Evolutionary conservation across 2,329 filamentous ascomycete species (phyloP).

Genomic region (Tolypocladium guangdongense): DNA sequence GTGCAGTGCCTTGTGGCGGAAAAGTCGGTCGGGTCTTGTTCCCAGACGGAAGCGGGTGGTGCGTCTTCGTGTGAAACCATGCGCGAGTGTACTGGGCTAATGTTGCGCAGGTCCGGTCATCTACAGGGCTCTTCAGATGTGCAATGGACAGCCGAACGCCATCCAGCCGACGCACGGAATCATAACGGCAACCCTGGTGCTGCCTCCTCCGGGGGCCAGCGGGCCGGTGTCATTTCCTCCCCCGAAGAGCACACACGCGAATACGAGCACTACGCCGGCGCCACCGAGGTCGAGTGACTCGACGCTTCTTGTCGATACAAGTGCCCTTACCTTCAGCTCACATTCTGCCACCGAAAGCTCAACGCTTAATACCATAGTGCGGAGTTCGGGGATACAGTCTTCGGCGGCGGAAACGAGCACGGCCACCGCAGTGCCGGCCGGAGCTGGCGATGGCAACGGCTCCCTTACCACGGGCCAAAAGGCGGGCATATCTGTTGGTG

Average conservation of each 20-base stretch:
- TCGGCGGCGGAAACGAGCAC: constrained; percentile 2
- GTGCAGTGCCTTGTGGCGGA: constrained; percentile 55
- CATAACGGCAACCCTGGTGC: constrained; percentile 45
- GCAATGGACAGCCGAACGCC: constrained; percentile 36
- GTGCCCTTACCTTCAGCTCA: neutral
- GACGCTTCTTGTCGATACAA: constrained; percentile 4
- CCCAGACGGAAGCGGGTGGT: constrained; percentile 28
- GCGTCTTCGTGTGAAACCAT: constrained; percentile 6
- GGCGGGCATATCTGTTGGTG: constrained; percentile 46
- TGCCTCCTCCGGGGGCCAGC: constrained; percentile 14
- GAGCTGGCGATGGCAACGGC: constrained; percentile 5
- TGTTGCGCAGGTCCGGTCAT: constrained; percentile 21
- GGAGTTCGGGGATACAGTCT: neutral
- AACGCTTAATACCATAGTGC: neutral
- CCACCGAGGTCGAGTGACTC: constrained; percentile 1
- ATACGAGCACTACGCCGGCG: neutral
- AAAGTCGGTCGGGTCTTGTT: constrained; percentile 38
- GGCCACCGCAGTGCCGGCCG: constrained; percentile 3
- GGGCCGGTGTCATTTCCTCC: constrained; percentile 16
- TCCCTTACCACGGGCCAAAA: constrained; percentile 33
- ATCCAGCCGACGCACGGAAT: constrained; percentile 45
- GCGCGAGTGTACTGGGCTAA: neutral
- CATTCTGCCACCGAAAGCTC: neutral
- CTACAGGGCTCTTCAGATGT: constrained; percentile 47
- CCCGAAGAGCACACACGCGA: constrained; percentile 3